These are phyloP conservation scores for Curvularia spicifera DNA, from an alignment of 2,329 filamentous ascomycete species.

Conservation along the genomic window DNA sequence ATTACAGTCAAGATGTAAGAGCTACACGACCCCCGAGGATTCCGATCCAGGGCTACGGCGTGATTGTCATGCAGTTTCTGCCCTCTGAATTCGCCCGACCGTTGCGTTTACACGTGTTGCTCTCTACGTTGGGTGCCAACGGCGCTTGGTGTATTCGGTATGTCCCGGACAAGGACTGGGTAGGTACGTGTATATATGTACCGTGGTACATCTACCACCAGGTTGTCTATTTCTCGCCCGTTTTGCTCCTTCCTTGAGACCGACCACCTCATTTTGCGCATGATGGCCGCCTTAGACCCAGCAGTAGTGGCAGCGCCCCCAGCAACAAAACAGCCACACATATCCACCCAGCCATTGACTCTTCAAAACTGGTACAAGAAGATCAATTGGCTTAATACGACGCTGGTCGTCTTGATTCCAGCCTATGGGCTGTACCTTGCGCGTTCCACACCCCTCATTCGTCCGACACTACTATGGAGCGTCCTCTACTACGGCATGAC, in stretches of 20 bases:
- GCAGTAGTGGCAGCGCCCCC: not conserved
- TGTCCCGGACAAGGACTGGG: conserved; percentile 4
- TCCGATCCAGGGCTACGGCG: conserved; percentile 8
- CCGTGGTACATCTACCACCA: not conserved
- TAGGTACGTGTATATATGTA: conserved; percentile 15
- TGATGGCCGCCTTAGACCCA: conserved; percentile 12
- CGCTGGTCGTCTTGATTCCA: conserved; percentile 78
- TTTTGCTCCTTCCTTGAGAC: not conserved
- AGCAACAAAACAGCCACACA: conserved; percentile 22
- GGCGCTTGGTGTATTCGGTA: conserved; percentile 12
- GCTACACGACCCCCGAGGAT: conserved; percentile 2
- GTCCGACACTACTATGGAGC: conserved; percentile 75
- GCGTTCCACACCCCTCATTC: conserved; percentile 75
- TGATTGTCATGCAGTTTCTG: conserved; percentile 5
- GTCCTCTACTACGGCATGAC: conserved; percentile 83
- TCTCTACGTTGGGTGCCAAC: conserved; percentile 8
- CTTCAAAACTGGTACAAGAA: conserved; percentile 82
- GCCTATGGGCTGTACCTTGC: conserved; percentile 73
- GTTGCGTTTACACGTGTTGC: conserved; percentile 11
- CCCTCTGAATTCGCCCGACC: conserved; percentile 6
- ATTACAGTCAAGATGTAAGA: not conserved
- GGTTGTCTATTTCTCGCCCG: not conserved
- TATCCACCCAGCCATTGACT: conserved; percentile 26
- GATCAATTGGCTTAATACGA: conserved; percentile 89
- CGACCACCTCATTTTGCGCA: not conserved